These are phyloP conservation scores for Populus tomentosa DNA, from an alignment of 441 rosid species.

Conservation along the genomic window DNA sequence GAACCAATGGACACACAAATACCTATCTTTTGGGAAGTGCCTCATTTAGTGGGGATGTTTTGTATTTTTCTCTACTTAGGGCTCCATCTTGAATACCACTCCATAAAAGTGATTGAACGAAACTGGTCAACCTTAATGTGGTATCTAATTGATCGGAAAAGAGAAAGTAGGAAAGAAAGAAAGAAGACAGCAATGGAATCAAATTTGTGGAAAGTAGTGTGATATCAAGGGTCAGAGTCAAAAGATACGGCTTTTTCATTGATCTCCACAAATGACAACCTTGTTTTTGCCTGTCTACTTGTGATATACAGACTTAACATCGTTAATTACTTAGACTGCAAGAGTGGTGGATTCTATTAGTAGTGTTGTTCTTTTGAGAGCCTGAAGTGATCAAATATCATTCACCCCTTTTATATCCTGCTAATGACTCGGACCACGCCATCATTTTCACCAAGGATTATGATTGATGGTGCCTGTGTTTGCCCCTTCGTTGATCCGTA, in stretches of 20 bases:
- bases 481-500: neutral
- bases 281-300: neutral
- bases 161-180: neutral
- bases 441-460: neutral
- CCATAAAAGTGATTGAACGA: no score
- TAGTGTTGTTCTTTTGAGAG: neutral
- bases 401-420: neutral
- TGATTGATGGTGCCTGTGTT: neutral
- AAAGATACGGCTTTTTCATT: slow-evolving; percentile 9
- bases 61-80: neutral
- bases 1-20: neutral
- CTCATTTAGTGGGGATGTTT: neutral
- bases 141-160: neutral
- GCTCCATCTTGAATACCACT: neutral
- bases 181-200: neutral
- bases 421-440: neutral
- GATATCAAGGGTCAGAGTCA: slow-evolving; percentile 1
- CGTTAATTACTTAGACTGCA: no score
- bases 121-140: neutral
- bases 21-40: neutral
- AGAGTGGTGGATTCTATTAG: no score
- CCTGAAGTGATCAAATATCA: neutral
- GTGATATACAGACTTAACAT: neutral
- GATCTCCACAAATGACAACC: neutral
- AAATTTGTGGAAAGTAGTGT: neutral